phyloP scores from a whole-genome alignment of 495 filamentous ascomycete genomes.

The Podospora pseudopauciseta region DNA sequence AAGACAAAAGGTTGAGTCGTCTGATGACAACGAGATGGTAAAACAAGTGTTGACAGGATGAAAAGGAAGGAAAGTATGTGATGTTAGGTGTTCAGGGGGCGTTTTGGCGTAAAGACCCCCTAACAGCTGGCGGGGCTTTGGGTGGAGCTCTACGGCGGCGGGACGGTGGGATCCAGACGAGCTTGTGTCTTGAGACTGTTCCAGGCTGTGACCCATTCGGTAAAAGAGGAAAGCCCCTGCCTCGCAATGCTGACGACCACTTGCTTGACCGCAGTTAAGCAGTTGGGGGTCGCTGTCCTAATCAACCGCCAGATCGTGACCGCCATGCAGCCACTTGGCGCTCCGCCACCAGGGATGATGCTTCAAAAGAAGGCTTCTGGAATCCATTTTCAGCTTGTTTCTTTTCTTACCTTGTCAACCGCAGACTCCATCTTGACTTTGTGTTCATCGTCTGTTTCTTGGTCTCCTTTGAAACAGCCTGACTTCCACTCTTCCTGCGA shows the following conservation, averaged over 20 bases:
- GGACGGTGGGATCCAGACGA: background rate
- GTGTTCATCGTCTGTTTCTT: background rate
- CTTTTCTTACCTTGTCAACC: background rate
- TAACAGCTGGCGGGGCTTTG: conserved; percentile 12
- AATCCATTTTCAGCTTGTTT: background rate
- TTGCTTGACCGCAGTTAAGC: background rate
- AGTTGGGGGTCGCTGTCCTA: background rate
- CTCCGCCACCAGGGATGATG: conserved; percentile 1
- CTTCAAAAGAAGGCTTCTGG: background rate
- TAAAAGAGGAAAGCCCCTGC: conserved; percentile 13
- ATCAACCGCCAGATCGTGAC: background rate
- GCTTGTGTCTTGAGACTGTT: conserved; percentile 27
- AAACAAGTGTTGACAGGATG: background rate
- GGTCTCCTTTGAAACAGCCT: conserved; percentile 1
- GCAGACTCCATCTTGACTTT: background rate
- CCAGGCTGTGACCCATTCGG: conserved; percentile 18
- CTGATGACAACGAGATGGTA: background rate
- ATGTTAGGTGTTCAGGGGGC: conserved; percentile 11
- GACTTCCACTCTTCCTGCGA: background rate
- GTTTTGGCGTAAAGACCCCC: conserved; percentile 8
- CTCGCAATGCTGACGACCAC: conserved; percentile 24
- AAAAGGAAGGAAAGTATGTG: conserved; percentile 3
- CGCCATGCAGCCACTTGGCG: background rate
- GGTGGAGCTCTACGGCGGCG: conserved; percentile 19
- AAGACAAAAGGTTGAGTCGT: background rate